phyloP scores from a whole-genome alignment of 2,329 filamentous ascomycete species.

The Aotearoamyces nothofagi region DNA sequence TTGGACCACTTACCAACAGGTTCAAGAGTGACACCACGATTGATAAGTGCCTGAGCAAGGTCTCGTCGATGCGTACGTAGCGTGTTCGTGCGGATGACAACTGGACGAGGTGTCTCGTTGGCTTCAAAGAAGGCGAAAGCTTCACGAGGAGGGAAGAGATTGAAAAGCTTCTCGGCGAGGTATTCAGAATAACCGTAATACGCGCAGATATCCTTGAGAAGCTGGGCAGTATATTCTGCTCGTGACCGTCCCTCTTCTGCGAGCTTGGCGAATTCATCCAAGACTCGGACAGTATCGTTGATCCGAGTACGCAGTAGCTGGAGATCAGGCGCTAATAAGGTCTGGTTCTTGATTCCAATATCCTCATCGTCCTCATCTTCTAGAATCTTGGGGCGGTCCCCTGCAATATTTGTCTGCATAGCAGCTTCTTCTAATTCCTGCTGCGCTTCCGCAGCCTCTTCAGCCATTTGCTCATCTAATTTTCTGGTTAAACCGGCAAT shows the following conservation, averaged over 20 bases:
- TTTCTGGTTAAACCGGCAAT: slow-evolving; percentile 83
- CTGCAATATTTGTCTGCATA: slow-evolving; percentile 85
- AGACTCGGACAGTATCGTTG: slow-evolving; percentile 80
- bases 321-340: slow-evolving; percentile 70
- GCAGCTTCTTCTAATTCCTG: slow-evolving; percentile 75
- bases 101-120: slow-evolving; percentile 85
- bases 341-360: slow-evolving; percentile 40
- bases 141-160: slow-evolving; percentile 82
- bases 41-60: slow-evolving; percentile 85
- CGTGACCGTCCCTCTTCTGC: slow-evolving; percentile 68
- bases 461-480: slow-evolving; percentile 61
- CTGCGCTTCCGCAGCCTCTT: slow-evolving; percentile 70
- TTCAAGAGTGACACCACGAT: slow-evolving; percentile 88
- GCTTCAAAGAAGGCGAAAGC: slow-evolving; percentile 98
- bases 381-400: slow-evolving; percentile 54
- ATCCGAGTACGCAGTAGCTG: slow-evolving; percentile 80
- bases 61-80: slow-evolving; percentile 63
- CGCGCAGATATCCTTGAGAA: slow-evolving; percentile 82
- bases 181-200: slow-evolving; percentile 96
- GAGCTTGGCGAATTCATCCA: slow-evolving; percentile 77
- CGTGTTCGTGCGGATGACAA: slow-evolving; percentile 95
- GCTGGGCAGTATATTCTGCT: slow-evolving; percentile 72
- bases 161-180: slow-evolving; percentile 90
- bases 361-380: slow-evolving; percentile 47
- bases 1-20: slow-evolving; percentile 98